Base-by-base conservation (phyloP, 2,329 filamentous ascomycete genomes). In the Monilinia polystroma region DNA sequence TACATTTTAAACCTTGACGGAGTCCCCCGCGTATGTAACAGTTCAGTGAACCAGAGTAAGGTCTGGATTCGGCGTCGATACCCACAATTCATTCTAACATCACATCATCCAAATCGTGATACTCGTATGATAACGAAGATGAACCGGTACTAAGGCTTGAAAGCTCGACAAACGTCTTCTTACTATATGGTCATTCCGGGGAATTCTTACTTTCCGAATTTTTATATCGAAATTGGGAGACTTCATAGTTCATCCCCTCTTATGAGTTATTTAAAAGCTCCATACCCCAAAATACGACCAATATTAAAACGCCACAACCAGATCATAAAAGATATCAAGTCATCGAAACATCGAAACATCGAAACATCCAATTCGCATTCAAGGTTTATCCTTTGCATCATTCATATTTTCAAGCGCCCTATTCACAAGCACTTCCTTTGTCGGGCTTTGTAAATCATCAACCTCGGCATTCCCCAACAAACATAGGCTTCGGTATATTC, bases 41-140 rank as follows among this genome's bases (percentile, higher is more conserved):
- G 18, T 60, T 35, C 56, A 62, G 10, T 53, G 32, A 62, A 14
- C 35, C 52, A 49, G 7, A 52, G 26, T 56, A 38, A 26, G 26
- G 64, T 66, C 64, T 66, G 56, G 56, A 62, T 62, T 26, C 35
- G 38, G 47, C 51, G 43, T 55, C 51, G 20, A 58, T 66, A 49
- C 43, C 64, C 64, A 66, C 64, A 66, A 66, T 52, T 66, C 56
- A 60, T 38, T 47, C 47, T 45, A 66, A 66, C 38, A 60, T 66
- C 64, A 63, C 58, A 66, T 66, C 64, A 66, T 66, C 26, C 56
- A 54, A 55, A 56, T 56, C 64, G 58, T 66, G 64, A 66, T 66
- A 54, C 64, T 66, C 64, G 64, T 66, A 66, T 63, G 64, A 66
- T 56, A 66, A 66, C 64, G 64, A 63, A 32, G 57, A 66, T 63